A percentile compares a stretch with the other conserved stretches of the same genome.
These are phyloP conservation scores for Trichothecium roseum DNA, from an alignment of 2,329 filamentous ascomycete species.

Conservation along the genomic window DNA sequence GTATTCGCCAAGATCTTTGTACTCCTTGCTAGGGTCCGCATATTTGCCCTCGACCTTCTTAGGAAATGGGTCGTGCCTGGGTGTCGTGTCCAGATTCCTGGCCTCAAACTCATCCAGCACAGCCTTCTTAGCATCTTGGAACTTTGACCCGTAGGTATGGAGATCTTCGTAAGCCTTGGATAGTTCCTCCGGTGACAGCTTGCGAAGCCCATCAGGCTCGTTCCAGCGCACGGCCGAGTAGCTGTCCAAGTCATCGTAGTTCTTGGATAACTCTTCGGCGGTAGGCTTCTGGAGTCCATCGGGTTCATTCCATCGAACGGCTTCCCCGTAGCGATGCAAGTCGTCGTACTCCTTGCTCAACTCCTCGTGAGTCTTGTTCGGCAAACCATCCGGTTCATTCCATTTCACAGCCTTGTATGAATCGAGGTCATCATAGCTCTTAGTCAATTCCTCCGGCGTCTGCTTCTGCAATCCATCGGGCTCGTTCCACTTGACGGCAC, in stretches of 20 bases:
- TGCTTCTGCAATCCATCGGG: conserved; percentile 10
- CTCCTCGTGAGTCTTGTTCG: conserved; percentile 13
- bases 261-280: conserved; percentile 23
- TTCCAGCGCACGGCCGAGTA: conserved; percentile 24
- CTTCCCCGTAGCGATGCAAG: conserved; percentile 15
- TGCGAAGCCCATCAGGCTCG: conserved; percentile 20
- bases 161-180: conserved; percentile 27
- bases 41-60: conserved; percentile 19
- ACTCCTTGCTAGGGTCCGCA: conserved; percentile 18
- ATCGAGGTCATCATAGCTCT: conserved; percentile 22
- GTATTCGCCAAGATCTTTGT: conserved; percentile 32
- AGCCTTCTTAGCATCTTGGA: conserved; percentile 19
- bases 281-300: conserved; percentile 11
- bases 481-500: conserved; percentile 16
- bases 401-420: conserved; percentile 17
- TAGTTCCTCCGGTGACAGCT: conserved; percentile 18
- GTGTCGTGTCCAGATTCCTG: conserved; percentile 16
- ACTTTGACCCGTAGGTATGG: conserved; percentile 20
- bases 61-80: conserved; percentile 25
- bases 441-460: conserved; percentile 12
- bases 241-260: conserved; percentile 27
- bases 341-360: conserved; percentile 21
- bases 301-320: conserved; percentile 16
- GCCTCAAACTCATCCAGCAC: conserved; percentile 16
- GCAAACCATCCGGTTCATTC: conserved; percentile 14